A percentile compares a stretch with the other conserved stretches of the same genome.
Conservation (phyloP, 2,329 filamentous ascomycete genomes). For the Podosphaera xanthii region DNA sequence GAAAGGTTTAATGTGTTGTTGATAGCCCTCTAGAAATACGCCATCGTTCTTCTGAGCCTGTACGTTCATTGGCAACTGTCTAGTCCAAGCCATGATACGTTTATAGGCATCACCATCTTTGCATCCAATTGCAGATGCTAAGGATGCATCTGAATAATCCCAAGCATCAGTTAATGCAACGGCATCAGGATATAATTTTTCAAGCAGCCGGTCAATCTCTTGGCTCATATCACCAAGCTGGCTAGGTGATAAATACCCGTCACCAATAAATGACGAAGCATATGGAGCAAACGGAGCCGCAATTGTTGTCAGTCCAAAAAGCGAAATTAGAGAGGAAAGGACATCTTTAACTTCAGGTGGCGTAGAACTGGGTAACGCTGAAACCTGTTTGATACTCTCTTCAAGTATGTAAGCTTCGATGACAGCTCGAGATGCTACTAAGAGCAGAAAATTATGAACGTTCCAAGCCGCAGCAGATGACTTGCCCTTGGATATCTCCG, state of each 20-base stretch:
- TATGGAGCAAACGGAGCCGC: constrained; percentile 11
- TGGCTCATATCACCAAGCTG: constrained; percentile 7
- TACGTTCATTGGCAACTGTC: constrained; percentile 5
- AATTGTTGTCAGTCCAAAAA: constrained; percentile 8
- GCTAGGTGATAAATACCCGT: constrained; percentile 7
- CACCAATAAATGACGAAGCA: constrained; percentile 10
- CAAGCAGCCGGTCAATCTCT: constrained; percentile 6
- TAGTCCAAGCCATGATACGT: constrained; percentile 5
- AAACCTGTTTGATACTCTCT: constrained; percentile 5
- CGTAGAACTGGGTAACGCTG: neutral
- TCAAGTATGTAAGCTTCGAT: constrained; percentile 13
- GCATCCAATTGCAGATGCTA: constrained; percentile 9
- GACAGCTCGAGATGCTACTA: constrained; percentile 5
- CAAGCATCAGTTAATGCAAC: constrained; percentile 12
- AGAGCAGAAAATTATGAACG: neutral
- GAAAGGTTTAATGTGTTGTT: constrained; percentile 1
- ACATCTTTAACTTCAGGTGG: constrained; percentile 2
- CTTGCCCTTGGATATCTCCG: neutral
- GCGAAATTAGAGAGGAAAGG: constrained; percentile 5
- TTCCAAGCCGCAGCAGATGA: neutral
- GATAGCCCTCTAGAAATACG: constrained; percentile 2
- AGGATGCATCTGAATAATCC: constrained; percentile 10
- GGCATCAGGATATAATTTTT: constrained; percentile 9
- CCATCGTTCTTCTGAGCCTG: constrained; percentile 3
- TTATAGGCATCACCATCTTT: constrained; percentile 10